Conservation (phyloP, 495 filamentous ascomycete species). For the Penicillium nucicola region DNA sequence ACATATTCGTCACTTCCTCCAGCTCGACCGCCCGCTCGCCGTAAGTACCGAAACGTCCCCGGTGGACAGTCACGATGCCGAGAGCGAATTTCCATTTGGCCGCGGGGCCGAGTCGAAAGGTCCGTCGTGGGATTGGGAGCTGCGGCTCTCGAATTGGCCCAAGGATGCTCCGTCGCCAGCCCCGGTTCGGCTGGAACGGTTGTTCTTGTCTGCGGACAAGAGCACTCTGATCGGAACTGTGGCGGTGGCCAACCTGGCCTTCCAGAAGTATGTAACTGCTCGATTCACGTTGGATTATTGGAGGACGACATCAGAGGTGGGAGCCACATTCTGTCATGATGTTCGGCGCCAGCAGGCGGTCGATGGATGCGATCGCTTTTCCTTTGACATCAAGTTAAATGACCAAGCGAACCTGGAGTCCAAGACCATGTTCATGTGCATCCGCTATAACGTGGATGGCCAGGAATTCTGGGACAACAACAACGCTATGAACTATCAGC, state of each 20-base stretch:
- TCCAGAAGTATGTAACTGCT: conserved; percentile 82
- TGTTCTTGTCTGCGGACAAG: conserved; percentile 84
- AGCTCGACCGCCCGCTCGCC: conserved; percentile 87
- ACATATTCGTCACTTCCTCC: conserved; percentile 91
- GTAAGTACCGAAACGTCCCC: conserved; percentile 96
- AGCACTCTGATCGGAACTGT: conserved; percentile 78
- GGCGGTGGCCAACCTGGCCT: conserved; percentile 83
- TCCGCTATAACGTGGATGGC: conserved; percentile 81
- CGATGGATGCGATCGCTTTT: conserved; percentile 80
- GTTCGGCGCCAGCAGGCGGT: conserved; percentile 62
- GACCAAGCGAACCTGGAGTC: conserved; percentile 86
- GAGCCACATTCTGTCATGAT: conserved; percentile 81
- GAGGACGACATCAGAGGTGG: conserved; percentile 95
- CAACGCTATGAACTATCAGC: conserved; percentile 75
- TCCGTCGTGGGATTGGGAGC: conserved; percentile 79
- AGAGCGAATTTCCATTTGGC: conserved; percentile 82
- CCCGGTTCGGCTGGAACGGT: conserved; percentile 73
- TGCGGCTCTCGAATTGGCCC: conserved; percentile 81
- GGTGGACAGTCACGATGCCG: conserved; percentile 77
- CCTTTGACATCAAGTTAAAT: conserved; percentile 88
- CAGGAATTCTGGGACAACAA: conserved; percentile 98
- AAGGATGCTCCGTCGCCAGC: conserved; percentile 60
- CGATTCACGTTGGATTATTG: conserved; percentile 96
- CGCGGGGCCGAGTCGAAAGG: conserved; percentile 43
- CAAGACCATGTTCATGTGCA: conserved; percentile 88